Percentiles rank a stretch among this genome's conserved stretches.
phyloP scores from a whole-genome alignment of 495 filamentous ascomycete species.

The Aspergillus egyptiacus region DNA sequence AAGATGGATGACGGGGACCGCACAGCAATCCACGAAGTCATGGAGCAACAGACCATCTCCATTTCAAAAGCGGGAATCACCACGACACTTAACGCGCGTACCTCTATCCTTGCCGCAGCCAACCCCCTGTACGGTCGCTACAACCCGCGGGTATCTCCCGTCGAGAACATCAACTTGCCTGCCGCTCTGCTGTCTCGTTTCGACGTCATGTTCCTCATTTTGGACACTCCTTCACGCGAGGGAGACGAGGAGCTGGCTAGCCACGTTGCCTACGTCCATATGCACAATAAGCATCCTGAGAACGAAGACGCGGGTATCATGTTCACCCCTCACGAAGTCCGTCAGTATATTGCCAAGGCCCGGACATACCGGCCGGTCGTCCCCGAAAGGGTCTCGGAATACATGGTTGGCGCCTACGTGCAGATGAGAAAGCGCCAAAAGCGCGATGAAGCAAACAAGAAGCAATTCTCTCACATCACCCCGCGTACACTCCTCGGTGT shows the following conservation, averaged over 20 bases:
- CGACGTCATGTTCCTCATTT: constrained; percentile 92
- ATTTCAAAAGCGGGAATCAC: constrained; percentile 98
- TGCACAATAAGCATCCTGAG: constrained; percentile 92
- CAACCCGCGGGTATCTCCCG: constrained; percentile 91
- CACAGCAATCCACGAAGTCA: constrained; percentile 98
- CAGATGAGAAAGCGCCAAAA: constrained; percentile 83
- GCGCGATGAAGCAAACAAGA: constrained; percentile 77
- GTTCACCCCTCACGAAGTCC: constrained; percentile 85
- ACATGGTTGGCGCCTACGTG: constrained; percentile 95
- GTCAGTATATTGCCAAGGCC: constrained; percentile 90
- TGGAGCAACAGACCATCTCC: constrained; percentile 99
- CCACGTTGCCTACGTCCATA: constrained; percentile 96
- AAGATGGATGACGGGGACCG: constrained; percentile 98
- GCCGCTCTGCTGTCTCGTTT: constrained; percentile 94
- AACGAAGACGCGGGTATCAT: constrained; percentile 57
- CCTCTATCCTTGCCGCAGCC: constrained; percentile 94
- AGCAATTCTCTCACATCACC: constrained; percentile 88
- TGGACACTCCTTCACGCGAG: constrained; percentile 86
- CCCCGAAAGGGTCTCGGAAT: constrained; percentile 78
- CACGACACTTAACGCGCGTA: constrained; percentile 91
- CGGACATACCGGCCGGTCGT: constrained; percentile 82
- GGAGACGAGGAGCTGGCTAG: constrained; percentile 87
- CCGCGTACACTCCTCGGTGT: constrained; percentile 90
- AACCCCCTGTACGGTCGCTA: constrained; percentile 98
- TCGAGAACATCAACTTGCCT: constrained; percentile 98